A percentile compares a stretch with the other conserved stretches of the same genome.
These are phyloP conservation scores for Isoetes taiwanensis DNA, from an alignment of 75 land plant species.

Conservation along the genomic window DNA sequence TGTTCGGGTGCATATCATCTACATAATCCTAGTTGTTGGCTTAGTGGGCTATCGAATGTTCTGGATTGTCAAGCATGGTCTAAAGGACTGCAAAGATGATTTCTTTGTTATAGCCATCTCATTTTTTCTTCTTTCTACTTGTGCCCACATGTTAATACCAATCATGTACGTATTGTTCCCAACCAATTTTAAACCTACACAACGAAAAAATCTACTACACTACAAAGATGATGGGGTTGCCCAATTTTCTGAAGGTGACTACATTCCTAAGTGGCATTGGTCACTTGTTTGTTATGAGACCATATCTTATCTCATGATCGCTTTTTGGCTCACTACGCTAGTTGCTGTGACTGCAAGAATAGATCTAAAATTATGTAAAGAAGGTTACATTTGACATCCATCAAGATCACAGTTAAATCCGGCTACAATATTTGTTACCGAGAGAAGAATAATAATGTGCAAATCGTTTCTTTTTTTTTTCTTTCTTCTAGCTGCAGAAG, in stretches of 20 bases:
- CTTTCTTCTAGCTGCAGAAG: too few species aligned
- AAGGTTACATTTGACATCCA: too few species aligned
- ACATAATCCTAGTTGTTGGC: constrained; percentile 3
- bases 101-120: constrained; percentile 13
- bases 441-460: too few species aligned
- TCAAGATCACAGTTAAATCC: too few species aligned
- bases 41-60: background rate
- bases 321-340: constrained; percentile 10
- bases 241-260: constrained; percentile 7
- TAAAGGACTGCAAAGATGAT: constrained; percentile 8
- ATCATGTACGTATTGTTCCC: constrained; percentile 11
- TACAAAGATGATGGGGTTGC: constrained; percentile 17
- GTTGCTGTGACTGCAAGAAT: too few species aligned
- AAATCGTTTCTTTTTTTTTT: too few species aligned
- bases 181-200: constrained; percentile 1
- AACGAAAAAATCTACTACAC: constrained; percentile 14
- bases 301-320: constrained; percentile 3
- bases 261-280: constrained; percentile 12
- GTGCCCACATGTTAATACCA: constrained; percentile 18
- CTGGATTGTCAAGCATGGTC: background rate
- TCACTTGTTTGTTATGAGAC: constrained; percentile 10
- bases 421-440: too few species aligned
- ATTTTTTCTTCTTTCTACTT: constrained; percentile 6
- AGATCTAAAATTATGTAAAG: too few species aligned
- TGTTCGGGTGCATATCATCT: constrained; percentile 11